Conservation (phyloP, 768 basidiomycete genomes). For the Astraeus odoratus region DNA sequence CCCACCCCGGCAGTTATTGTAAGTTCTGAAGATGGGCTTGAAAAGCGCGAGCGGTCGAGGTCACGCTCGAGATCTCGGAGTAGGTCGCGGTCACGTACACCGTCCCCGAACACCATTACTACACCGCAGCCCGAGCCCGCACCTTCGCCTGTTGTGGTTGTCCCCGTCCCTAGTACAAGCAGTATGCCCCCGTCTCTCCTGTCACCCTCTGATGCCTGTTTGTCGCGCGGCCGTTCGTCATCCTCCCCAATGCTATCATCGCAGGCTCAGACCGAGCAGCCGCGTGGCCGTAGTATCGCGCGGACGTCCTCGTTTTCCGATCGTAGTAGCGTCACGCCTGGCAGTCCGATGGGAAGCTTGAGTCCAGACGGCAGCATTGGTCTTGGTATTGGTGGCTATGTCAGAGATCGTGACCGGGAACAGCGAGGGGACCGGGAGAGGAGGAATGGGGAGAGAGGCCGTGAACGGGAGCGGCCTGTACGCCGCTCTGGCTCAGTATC, state of each 20-base stretch:
- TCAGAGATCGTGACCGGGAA: constrained; percentile 29
- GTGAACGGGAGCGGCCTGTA: constrained; percentile 22
- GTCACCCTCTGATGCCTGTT: constrained; percentile 19
- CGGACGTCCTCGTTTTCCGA: constrained; percentile 53
- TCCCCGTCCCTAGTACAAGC: constrained; percentile 9
- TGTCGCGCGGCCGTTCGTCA: constrained; percentile 22
- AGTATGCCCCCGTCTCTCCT: constrained; percentile 15
- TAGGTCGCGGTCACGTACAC: constrained; percentile 41
- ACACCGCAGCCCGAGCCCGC: constrained; percentile 9
- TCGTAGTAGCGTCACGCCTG: constrained; percentile 33
- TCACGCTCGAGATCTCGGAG: constrained; percentile 28
- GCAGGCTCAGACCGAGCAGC: constrained; percentile 24
- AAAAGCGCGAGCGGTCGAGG: constrained; percentile 27
- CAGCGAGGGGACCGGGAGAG: constrained; percentile 28
- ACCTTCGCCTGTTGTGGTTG: constrained; percentile 6
- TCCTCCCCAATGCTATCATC: constrained; percentile 30
- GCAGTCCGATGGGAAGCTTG: constrained; percentile 31
- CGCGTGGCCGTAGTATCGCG: constrained; percentile 49
- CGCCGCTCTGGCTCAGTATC: constrained; percentile 22
- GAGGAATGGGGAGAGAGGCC: constrained; percentile 20
- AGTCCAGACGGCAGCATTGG: constrained; percentile 32
- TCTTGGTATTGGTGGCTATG: constrained; percentile 26
- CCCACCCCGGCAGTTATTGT: constrained; percentile 28
- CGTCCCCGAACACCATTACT: constrained; percentile 30
- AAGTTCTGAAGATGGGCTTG: constrained; percentile 28